Evolutionary conservation across 257 asterid species (phyloP).

Genomic region (Solanum neorickii): DNA sequence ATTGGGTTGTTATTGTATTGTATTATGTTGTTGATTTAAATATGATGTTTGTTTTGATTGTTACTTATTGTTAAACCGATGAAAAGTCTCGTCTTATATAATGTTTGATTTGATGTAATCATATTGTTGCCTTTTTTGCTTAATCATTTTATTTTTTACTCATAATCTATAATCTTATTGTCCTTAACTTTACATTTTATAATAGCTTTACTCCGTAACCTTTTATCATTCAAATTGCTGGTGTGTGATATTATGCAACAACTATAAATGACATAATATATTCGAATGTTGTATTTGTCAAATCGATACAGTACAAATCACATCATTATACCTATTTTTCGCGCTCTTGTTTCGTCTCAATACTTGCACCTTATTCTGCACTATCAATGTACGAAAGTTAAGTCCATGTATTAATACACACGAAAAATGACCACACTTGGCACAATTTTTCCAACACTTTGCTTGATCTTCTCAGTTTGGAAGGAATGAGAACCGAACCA

Average conservation of each 20-base stretch:
- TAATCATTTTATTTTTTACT: too few relatives aligned
- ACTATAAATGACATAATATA: neutral
- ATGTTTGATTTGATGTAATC: accelerated
- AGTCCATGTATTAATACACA: too few relatives aligned
- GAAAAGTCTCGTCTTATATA: neutral
- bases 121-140: too few relatives aligned
- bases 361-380: neutral
- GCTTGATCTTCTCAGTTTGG: too few relatives aligned
- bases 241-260: accelerated
- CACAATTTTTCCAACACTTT: too few relatives aligned
- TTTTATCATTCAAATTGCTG: neutral
- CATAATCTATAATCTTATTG: too few relatives aligned
- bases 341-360: neutral
- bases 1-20: neutral
- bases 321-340: neutral
- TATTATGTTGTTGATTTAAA: neutral
- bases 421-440: too few relatives aligned
- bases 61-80: neutral
- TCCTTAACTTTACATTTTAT: neutral
- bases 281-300: accelerated
- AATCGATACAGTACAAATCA: neutral
- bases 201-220: accelerated
- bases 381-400: neutral
- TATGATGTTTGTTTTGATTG: accelerated
- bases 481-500: too few relatives aligned